Conservation (phyloP, 1,139 yeast species). For the Magnusiomyces paraingens region DNA sequence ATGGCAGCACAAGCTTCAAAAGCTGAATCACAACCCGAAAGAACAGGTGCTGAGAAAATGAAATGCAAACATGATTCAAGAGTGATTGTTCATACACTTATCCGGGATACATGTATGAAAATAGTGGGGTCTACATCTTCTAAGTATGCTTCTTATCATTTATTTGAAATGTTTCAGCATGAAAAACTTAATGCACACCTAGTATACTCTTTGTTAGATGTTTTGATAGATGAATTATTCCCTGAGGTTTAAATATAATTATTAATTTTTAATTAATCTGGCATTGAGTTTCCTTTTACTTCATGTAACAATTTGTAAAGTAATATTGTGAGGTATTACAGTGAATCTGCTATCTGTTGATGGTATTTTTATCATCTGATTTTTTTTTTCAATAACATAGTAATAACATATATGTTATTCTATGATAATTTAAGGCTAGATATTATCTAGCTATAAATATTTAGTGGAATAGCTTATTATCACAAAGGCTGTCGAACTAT, state of each 20-base stretch:
- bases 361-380: no score
- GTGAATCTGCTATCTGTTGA: no score
- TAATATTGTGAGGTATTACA: no score
- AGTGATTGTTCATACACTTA: conserved; percentile 47
- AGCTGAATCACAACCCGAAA: conserved; percentile 23
- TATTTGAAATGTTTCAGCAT: conserved; percentile 70
- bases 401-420: no score
- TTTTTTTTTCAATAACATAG: no score
- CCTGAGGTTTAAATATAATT: conserved; percentile 18
- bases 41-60: conserved; percentile 49
- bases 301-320: no score
- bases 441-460: no score
- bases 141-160: conserved; percentile 50
- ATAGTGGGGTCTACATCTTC: conserved; percentile 68
- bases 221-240: conserved; percentile 31
- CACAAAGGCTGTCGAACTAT: no score
- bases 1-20: conserved; percentile 18
- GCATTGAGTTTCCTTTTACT: no score
- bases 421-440: no score
- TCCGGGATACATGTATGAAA: conserved; percentile 63
- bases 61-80: conserved; percentile 55
- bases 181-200: conserved; percentile 63
- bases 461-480: no score
- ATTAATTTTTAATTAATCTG: conserved; percentile 17
- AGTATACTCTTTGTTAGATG: conserved; percentile 51